Base-by-base conservation (phyloP, 2,329 filamentous ascomycete species). In the Colletotrichum chlorophyti region DNA sequence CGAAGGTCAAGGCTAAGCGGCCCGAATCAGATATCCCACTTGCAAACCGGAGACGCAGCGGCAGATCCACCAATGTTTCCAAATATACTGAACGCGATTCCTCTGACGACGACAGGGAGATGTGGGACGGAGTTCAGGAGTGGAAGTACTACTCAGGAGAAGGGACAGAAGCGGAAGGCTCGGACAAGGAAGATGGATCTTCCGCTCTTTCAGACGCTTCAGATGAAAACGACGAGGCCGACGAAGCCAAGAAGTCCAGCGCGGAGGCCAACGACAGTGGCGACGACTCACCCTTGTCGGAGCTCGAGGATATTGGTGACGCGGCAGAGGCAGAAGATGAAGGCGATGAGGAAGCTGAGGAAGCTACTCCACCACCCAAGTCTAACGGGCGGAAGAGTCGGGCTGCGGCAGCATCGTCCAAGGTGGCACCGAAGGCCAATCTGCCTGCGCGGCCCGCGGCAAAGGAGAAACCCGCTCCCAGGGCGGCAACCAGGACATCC, bases 31-130 rank as follows among this genome's bases (percentile, higher is more conserved):
- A 60, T 9, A 40, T 60, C 5, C 57, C 57, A 8, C 23, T 29
- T 27, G 72, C 76, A 2, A 80, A 85, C 62, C 81, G 84, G 32
- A 78, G 84, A 40, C 83, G 83, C 29, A 86, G 83, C 64, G 78
- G 83, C n/a, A 80, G 84, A 45, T 43, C 60, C 24, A 60, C 53
- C 21, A 31, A 14, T 9, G 70, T 73, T 14, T 80, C 81, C 6
- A 70, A 75, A 31, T 87, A 87, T 63, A 76, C 79, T 19, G 84
- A 87, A 68, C 79, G 83, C 27, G 81, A 84, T 53, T 82, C 82
- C 10, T 78, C 79, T 10, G 83, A 83, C 45, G 84, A 86, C 58
- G 83, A 86, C 59, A 79, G 83, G 62, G 84, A 86, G 67, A 87
- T 86, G 84, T 72, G 85, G 21, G 78, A 84, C 42, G 84, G 84